phyloP scores from a whole-genome alignment of 2,329 filamentous ascomycete species.

The Chaetomiaceae sp. region DNA sequence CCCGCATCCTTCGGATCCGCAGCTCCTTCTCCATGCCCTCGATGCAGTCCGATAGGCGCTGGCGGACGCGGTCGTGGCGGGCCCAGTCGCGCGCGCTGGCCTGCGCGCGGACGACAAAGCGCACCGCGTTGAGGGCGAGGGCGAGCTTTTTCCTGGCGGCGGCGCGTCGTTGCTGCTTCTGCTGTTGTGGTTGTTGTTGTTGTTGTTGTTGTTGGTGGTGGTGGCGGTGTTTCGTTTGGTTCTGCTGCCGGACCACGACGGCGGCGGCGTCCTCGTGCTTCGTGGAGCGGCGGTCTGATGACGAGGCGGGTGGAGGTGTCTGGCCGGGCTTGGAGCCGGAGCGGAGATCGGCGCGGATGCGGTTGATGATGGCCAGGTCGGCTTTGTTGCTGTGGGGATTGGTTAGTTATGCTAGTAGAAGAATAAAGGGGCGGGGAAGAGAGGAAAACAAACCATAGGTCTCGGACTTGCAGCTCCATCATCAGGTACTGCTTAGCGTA shows the following conservation, averaged over 20 bases:
- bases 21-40: slow-evolving; percentile 42
- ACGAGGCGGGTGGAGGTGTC: too few relatives aligned
- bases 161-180: slow-evolving; percentile 6
- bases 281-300: too few relatives aligned
- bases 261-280: too few relatives aligned
- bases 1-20: slow-evolving; percentile 35
- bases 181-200: slow-evolving; percentile 1
- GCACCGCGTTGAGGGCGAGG: slow-evolving; percentile 42
- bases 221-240: too few relatives aligned
- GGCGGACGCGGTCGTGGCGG: slow-evolving; percentile 45
- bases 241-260: too few relatives aligned
- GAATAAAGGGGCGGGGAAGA: slow-evolving; percentile 5
- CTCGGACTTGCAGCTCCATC: slow-evolving; percentile 73
- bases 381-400: slow-evolving; percentile 70
- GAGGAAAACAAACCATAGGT: slow-evolving; percentile 68
- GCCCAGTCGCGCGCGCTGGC: slow-evolving; percentile 44
- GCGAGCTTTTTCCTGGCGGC: slow-evolving; percentile 37
- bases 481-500: slow-evolving; percentile 83
- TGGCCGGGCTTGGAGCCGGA: slow-evolving; percentile 11
- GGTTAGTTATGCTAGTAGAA: slow-evolving; percentile 4
- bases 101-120: slow-evolving; percentile 48
- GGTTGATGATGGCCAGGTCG: slow-evolving; percentile 76
- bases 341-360: slow-evolving; percentile 62
- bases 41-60: slow-evolving; percentile 42
- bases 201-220: slow-evolving; percentile 1